Conservation (phyloP, 306 rosid genomes). For the Ammopiptanthus mongolicus region DNA sequence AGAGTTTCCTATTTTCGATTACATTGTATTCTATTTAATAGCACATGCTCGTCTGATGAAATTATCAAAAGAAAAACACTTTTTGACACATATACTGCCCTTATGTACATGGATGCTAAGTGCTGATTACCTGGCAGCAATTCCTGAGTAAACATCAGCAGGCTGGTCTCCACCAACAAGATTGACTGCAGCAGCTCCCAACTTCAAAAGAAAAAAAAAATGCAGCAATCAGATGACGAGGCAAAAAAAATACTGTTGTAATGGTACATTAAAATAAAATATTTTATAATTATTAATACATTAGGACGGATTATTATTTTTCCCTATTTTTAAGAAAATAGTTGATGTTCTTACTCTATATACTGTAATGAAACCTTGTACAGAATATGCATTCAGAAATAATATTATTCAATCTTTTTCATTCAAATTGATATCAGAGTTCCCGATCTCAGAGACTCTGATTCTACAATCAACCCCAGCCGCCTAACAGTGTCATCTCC, state of each 20-base stretch:
- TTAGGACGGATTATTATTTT: background rate
- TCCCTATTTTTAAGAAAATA: background rate
- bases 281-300: no score
- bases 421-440: no score
- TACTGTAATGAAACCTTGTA: background rate
- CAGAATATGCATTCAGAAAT: no score
- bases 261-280: background rate
- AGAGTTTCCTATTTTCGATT: no score
- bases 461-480: no score
- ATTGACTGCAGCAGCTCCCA: constrained; percentile 98
- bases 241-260: background rate
- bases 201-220: constrained; percentile 39
- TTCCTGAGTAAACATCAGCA: constrained; percentile 95
- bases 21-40: no score
- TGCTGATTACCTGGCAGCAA: constrained; percentile 70
- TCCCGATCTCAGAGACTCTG: no score
- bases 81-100: background rate
- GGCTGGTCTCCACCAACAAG: constrained; percentile 87
- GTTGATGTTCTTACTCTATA: background rate
- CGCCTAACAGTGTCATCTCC: no score
- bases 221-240: background rate
- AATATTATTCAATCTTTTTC: no score
- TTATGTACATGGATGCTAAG: background rate
- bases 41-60: no score
- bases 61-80: no score